phyloP scores from a whole-genome alignment of 352 stramenopile species.

The Phytophthora hybrid region DNA sequence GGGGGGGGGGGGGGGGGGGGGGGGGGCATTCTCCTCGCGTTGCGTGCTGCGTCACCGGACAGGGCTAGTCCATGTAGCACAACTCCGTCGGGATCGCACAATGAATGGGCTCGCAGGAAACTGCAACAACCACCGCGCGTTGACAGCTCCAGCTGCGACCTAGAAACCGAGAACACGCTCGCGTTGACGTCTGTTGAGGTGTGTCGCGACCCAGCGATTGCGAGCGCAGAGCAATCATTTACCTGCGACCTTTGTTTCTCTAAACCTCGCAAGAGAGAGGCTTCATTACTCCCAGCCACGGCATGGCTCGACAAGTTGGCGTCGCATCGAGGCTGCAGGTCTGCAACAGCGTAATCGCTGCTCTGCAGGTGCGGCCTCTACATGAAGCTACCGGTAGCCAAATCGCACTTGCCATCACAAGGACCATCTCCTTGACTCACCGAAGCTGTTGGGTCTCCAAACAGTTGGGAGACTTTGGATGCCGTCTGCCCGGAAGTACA shows the following conservation, averaged over 20 bases:
- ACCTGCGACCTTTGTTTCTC: neutral
- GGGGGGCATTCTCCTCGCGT: conserved; percentile 39
- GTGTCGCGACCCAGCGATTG: conserved; percentile 1
- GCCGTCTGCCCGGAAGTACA: neutral
- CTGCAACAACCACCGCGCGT: conserved; percentile 36
- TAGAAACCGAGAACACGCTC: conserved; percentile 11
- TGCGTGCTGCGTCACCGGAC: conserved; percentile 24
- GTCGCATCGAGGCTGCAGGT: conserved; percentile 11
- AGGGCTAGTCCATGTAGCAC: conserved; percentile 23
- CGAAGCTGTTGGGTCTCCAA: neutral
- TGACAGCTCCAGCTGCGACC: conserved; percentile 31
- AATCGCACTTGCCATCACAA: conserved; percentile 12
- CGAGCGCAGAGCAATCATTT: conserved; percentile 7
- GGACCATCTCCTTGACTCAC: conserved; percentile 12
- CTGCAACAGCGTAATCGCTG: conserved; percentile 9
- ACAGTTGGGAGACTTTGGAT: neutral
- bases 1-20: too few relatives aligned
- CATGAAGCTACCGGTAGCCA: conserved; percentile 19
- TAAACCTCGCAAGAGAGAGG: conserved; percentile 13
- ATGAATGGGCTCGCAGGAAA: conserved; percentile 25
- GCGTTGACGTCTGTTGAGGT: neutral
- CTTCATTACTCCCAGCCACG: neutral
- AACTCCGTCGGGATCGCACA: conserved; percentile 27
- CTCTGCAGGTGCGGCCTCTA: conserved; percentile 18
- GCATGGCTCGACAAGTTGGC: too few relatives aligned